Evolutionary conservation across 257 asterid species (phyloP), one percentile per base, ranked within the genome.

Genomic region (Anisodus tanguticus): DNA sequence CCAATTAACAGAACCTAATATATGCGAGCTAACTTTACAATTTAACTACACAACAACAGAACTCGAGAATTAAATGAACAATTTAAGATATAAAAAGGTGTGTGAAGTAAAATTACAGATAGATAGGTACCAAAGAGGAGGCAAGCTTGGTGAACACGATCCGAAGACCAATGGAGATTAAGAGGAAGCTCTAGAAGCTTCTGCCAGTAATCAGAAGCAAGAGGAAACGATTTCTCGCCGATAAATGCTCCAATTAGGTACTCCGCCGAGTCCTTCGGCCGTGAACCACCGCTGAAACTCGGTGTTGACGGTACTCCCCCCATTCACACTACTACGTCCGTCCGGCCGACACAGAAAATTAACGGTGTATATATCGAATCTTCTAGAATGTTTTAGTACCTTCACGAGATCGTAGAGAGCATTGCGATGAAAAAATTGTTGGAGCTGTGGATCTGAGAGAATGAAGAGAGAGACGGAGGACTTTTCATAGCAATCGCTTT

Each of bases 131-230:
- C 97, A 57, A 96, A 90, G 77, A 89, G 93, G 47, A 86, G 90
- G 86, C 97, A 94, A 89, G 99, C 99, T 76, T 93, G 88, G 58
- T 79, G 87, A 83, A 93, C 94, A 79, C 98, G 98, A 87, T 91
- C 81, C 55, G 94, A 71, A 35, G 91, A 93, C 99, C 97, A 96
- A 77, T 91, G 92, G 62, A 96, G 97, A 88, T 92, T 92, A 84
- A 96, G 92, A 54, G 98, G 95, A 64, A 93, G 92, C 89, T 92
- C 97, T 67, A 96, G 93, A 84, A 96, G 98, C 94, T 93, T 92
- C 93, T 93, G 93, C 99, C 99, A 96, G 94, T 93, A 96, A 90
- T 93, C 98, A 17, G 99, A 95, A 74, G 83, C 79, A 49, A 97
- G 88, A 53, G 97, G 97, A 86, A 90, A 95, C 43, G 98, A 92